Evolutionary conservation across 441 rosid species (phyloP).

Genomic region (Mallotus japonicus): DNA sequence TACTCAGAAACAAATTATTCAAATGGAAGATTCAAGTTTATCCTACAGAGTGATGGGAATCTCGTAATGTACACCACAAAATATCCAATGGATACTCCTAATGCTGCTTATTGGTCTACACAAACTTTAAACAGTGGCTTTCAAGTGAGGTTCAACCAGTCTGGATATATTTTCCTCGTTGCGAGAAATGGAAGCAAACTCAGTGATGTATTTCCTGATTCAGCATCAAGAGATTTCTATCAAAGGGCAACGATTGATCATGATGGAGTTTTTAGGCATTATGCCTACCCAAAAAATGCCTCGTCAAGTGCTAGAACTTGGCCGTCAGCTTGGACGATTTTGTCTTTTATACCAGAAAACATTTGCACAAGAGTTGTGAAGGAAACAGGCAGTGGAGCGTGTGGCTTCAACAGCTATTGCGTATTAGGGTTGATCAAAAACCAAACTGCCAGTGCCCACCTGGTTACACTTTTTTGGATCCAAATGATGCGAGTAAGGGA

Average conservation of each 20-base stretch:
- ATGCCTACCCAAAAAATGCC: slow-evolving; percentile 30
- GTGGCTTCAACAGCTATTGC: slow-evolving; percentile 52
- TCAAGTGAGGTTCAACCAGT: slow-evolving; percentile 24
- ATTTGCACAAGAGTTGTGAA: slow-evolving; percentile 36
- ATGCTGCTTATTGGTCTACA: slow-evolving; percentile 14
- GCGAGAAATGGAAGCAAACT: slow-evolving; percentile 3
- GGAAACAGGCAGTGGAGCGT: slow-evolving; percentile 33
- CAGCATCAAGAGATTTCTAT: slow-evolving; percentile 20
- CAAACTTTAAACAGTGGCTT: background rate
- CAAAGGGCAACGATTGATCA: slow-evolving; percentile 35
- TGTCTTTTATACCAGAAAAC: slow-evolving; percentile 24
- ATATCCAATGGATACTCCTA: background rate
- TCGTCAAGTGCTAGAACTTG: slow-evolving; percentile 6
- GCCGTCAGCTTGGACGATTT: slow-evolving; percentile 13
- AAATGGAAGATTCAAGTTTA: slow-evolving; percentile 31
- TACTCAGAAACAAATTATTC: background rate
- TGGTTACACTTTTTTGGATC: slow-evolving; percentile 33
- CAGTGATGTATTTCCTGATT: background rate
- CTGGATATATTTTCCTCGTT: slow-evolving; percentile 28
- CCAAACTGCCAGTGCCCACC: slow-evolving; percentile 38
- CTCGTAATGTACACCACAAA: slow-evolving; percentile 23
- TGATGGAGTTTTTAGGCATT: slow-evolving; percentile 41
- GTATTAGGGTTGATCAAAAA: slow-evolving; percentile 19
- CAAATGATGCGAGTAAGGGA: slow-evolving; percentile 32
- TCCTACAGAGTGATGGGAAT: slow-evolving; percentile 23